Percentiles rank a stretch among this genome's conserved stretches.
These are phyloP conservation scores for Musa itinerans DNA, from an alignment of 176 grass and related monocot genomes.

Conservation along the genomic window DNA sequence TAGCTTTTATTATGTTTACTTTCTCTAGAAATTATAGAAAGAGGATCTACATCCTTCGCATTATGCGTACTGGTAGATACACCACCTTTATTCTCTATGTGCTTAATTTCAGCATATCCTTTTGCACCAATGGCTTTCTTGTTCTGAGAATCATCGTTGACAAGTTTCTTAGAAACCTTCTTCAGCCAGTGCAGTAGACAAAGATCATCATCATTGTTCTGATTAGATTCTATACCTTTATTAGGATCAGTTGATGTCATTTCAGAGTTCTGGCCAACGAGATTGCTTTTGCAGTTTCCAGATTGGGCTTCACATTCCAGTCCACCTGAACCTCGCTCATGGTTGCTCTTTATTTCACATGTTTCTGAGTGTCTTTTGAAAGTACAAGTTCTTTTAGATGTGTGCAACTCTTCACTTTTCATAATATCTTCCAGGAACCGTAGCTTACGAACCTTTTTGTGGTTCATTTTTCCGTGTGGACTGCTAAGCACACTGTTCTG, in stretches of 20 bases:
- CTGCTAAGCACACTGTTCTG: background rate
- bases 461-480: constrained; percentile 3
- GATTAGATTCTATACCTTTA: background rate
- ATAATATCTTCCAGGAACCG: constrained; percentile 14
- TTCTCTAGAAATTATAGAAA: background rate
- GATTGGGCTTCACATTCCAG: constrained; percentile 2
- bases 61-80: background rate
- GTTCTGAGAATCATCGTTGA: constrained; percentile 8
- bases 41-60: background rate
- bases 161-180: constrained; percentile 44
- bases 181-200: constrained; percentile 51
- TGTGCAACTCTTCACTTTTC: constrained; percentile 1
- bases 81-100: constrained; percentile 11
- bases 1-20: background rate
- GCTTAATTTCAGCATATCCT: constrained; percentile 27
- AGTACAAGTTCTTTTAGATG: background rate
- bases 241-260: background rate
- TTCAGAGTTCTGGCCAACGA: background rate
- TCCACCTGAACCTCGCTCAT: background rate
- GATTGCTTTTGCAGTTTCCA: background rate
- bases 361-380: background rate
- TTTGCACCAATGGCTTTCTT: constrained; percentile 4
- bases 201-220: constrained; percentile 38
- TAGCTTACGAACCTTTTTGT: constrained; percentile 14
- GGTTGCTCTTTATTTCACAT: background rate